phyloP scores from a whole-genome alignment of 225 moss, liverwort and hornwort species.

The Bryum argenteum region DNA sequence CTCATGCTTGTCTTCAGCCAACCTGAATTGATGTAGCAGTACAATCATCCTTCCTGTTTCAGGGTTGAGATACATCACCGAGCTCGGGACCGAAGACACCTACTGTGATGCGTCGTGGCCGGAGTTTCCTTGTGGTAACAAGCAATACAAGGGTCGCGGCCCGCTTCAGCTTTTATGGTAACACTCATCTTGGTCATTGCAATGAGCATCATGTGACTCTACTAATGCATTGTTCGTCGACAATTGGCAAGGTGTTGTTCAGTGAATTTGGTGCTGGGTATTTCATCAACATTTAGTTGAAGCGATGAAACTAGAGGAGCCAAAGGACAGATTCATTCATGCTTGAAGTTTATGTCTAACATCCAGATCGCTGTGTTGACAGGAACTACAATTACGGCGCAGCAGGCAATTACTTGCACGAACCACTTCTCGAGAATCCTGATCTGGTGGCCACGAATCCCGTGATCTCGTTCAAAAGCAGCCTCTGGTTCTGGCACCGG shows the following conservation, averaged over 20 bases:
- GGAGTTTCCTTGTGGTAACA: constrained; percentile 49
- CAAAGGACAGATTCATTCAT: no score
- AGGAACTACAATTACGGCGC: no score
- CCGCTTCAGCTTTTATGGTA: constrained; percentile 74
- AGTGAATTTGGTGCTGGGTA: no score
- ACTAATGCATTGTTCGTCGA: no score
- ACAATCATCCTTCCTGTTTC: not conserved
- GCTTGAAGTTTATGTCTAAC: no score
- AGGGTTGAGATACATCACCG: constrained; percentile 40
- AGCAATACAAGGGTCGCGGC: constrained; percentile 60
- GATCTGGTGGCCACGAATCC: constrained; percentile 44
- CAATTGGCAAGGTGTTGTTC: no score
- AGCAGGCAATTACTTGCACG: constrained; percentile 22
- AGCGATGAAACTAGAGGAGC: no score
- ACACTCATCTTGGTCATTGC: not conserved
- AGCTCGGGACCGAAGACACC: constrained; percentile 33
- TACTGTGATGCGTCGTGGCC: not conserved
- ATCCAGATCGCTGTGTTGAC: no score
- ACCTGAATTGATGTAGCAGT: not conserved
- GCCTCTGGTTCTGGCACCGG: constrained; percentile 70
- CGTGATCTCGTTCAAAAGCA: constrained; percentile 41
- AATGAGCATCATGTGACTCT: not conserved
- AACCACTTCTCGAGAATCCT: constrained; percentile 49
- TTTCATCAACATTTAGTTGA: no score
- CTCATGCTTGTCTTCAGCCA: not conserved